These are phyloP conservation scores for Ilyonectria sp. DNA, from an alignment of 2,329 filamentous ascomycete genomes.

Conservation along the genomic window DNA sequence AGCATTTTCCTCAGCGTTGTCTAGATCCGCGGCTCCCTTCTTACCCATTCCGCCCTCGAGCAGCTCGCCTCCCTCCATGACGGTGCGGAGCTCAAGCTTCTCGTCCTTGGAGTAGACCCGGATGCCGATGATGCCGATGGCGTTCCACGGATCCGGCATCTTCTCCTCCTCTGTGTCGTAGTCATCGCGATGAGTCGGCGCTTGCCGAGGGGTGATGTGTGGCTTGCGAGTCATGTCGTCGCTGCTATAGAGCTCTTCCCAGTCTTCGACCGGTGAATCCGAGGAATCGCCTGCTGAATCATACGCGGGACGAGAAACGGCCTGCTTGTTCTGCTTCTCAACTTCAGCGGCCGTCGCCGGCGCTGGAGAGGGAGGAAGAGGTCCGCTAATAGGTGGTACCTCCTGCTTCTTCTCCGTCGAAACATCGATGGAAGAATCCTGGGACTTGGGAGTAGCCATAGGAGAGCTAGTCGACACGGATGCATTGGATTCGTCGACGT, in stretches of 20 bases:
- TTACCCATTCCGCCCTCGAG: too few species aligned
- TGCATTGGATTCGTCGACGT: slow-evolving; percentile 41
- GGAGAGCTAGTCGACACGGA: slow-evolving; percentile 53
- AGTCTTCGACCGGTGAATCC: slow-evolving; percentile 72
- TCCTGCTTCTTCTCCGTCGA: slow-evolving; percentile 52
- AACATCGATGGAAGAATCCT: slow-evolving; percentile 44
- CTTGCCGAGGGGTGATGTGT: slow-evolving; percentile 56
- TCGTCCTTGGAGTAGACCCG: slow-evolving; percentile 74
- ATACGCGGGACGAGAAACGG: slow-evolving; percentile 50
- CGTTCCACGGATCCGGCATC: slow-evolving; percentile 73
- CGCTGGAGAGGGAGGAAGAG: slow-evolving; percentile 40
- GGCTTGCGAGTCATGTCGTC: slow-evolving; percentile 71
- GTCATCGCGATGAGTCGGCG: slow-evolving; percentile 53
- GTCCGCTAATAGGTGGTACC: slow-evolving; percentile 49
- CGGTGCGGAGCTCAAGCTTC: slow-evolving; percentile 66
- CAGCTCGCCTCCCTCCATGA: slow-evolving; percentile 66
- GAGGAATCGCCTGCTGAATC: slow-evolving; percentile 70
- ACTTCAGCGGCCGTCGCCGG: slow-evolving; percentile 23
- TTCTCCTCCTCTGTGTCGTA: slow-evolving; percentile 72
- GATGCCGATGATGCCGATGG: slow-evolving; percentile 72
- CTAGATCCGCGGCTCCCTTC: too few species aligned
- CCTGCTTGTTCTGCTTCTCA: slow-evolving; percentile 33
- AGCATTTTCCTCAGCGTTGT: too few species aligned
- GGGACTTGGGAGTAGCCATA: slow-evolving; percentile 51
- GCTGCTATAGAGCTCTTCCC: slow-evolving; percentile 71